phyloP scores from a whole-genome alignment of 306 rosid genomes.

The Heteromeles arbutifolia region DNA sequence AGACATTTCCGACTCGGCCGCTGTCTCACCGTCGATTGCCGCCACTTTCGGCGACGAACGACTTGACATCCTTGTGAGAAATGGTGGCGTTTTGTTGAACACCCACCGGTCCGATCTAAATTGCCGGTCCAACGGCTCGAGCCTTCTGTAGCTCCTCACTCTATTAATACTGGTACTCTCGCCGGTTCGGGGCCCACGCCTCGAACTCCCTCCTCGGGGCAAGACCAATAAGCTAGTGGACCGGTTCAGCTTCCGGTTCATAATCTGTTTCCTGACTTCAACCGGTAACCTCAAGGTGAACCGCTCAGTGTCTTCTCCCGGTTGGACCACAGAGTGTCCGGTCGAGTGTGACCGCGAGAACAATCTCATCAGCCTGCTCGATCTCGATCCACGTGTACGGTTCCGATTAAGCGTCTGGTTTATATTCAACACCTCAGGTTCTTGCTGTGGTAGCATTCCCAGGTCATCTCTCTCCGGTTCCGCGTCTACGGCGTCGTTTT shows the following conservation, averaged over 20 bases:
- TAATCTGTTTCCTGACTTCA: constrained; percentile 55
- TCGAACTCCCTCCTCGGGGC: constrained; percentile 47
- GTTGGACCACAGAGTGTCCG: constrained; percentile 72
- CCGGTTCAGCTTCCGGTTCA: constrained; percentile 52
- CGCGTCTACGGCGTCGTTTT: constrained; percentile 21
- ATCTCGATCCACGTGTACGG: constrained; percentile 42
- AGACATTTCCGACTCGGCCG: constrained; percentile 17
- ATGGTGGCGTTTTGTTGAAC: constrained; percentile 49
- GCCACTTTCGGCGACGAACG: constrained; percentile 44
- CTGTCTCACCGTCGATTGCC: constrained; percentile 24
- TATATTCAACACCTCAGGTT: background rate
- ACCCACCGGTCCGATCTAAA: constrained; percentile 73
- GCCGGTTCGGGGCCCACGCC: constrained; percentile 49
- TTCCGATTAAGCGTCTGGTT: constrained; percentile 46
- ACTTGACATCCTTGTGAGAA: constrained; percentile 53
- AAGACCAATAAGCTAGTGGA: constrained; percentile 57
- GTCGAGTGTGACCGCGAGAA: constrained; percentile 83
- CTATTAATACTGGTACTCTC: constrained; percentile 47
- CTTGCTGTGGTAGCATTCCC: background rate
- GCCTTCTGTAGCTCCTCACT: constrained; percentile 32
- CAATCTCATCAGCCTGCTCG: constrained; percentile 22
- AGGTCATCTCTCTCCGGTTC: background rate
- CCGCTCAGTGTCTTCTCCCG: constrained; percentile 69
- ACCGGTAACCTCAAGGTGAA: constrained; percentile 70
- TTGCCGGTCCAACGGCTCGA: constrained; percentile 35